These are phyloP conservation scores for Terfezia boudieri DNA, from an alignment of 495 filamentous ascomycete species.

Conservation along the genomic window DNA sequence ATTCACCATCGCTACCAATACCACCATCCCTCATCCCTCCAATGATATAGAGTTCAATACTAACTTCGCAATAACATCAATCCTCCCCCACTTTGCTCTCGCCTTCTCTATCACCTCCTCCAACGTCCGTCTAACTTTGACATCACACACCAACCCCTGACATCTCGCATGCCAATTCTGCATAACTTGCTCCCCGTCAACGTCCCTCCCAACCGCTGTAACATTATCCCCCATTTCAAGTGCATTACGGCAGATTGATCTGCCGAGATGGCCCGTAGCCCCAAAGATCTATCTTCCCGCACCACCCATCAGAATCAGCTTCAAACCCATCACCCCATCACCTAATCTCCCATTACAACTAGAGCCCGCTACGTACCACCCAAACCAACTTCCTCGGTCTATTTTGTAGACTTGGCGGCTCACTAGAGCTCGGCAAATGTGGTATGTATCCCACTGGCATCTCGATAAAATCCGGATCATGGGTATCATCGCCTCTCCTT, in stretches of 20 bases:
- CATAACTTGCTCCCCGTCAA: conserved; percentile 48
- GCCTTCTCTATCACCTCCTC: conserved; percentile 42
- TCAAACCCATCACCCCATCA: too few species aligned
- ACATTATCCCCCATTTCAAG: conserved; percentile 73
- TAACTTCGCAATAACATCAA: conserved; percentile 83
- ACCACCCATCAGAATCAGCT: too few species aligned
- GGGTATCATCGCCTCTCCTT: not conserved
- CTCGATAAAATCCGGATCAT: not conserved
- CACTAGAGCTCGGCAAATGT: too few species aligned
- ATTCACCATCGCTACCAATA: not conserved
- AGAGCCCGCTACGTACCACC: too few species aligned
- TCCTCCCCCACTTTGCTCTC: conserved; percentile 49
- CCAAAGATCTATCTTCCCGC: conserved; percentile 39
- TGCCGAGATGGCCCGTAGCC: conserved; percentile 87
- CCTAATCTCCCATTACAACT: too few species aligned
- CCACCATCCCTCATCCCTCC: not conserved
- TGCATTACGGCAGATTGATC: conserved; percentile 60
- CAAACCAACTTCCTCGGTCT: too few species aligned
- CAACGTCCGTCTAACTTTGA: conserved; percentile 61
- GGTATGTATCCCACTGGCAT: too few species aligned
- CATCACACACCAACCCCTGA: conserved; percentile 68
- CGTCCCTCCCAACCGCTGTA: conserved; percentile 62
- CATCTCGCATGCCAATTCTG: conserved; percentile 43
- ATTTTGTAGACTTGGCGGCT: too few species aligned
- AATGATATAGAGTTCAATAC: conserved; percentile 35